phyloP scores from a whole-genome alignment of 1,284 basidiomycete genomes.

The Cryptococcus depauperatus region DNA sequence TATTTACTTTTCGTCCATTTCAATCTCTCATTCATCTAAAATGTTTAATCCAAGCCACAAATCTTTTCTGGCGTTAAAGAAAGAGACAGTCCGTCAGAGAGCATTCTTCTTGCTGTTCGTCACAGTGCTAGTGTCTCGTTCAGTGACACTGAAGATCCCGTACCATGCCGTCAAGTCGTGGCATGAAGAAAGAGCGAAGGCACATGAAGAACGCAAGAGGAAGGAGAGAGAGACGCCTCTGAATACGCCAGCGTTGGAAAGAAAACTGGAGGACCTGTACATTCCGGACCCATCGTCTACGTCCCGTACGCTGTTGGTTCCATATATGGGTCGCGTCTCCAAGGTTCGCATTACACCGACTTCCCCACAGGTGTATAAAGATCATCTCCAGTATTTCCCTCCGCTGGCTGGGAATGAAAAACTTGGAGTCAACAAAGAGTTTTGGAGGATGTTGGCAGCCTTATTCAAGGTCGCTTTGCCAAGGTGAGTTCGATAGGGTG shows the following conservation, averaged over 20 bases:
- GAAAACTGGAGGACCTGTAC: constrained; percentile 45
- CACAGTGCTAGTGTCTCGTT: constrained; percentile 21
- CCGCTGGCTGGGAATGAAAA: constrained; percentile 47
- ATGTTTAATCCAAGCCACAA: no score
- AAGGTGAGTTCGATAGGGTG: constrained; percentile 23
- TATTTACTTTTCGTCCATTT: no score
- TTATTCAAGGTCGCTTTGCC: constrained; percentile 70
- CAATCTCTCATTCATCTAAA: no score
- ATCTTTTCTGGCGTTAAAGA: no score
- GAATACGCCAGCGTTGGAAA: constrained; percentile 44
- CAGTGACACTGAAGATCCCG: constrained; percentile 6
- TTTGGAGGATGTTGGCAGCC: constrained; percentile 68
- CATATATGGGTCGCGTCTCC: constrained; percentile 55
- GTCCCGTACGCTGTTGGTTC: constrained; percentile 58
- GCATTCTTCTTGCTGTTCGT: no score
- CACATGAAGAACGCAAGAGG: constrained; percentile 24
- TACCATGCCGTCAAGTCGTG: constrained; percentile 22
- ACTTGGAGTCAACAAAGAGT: constrained; percentile 67
- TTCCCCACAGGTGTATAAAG: constrained; percentile 21
- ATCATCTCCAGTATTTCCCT: constrained; percentile 29
- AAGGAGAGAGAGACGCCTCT: constrained; percentile 39
- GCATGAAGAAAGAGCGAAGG: constrained; percentile 19
- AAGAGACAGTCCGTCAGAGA: no score
- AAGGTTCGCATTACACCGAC: constrained; percentile 51
- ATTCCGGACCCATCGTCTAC: constrained; percentile 45